Conservation (phyloP, 768 basidiomycete species). For the Boletales sp. region DNA sequence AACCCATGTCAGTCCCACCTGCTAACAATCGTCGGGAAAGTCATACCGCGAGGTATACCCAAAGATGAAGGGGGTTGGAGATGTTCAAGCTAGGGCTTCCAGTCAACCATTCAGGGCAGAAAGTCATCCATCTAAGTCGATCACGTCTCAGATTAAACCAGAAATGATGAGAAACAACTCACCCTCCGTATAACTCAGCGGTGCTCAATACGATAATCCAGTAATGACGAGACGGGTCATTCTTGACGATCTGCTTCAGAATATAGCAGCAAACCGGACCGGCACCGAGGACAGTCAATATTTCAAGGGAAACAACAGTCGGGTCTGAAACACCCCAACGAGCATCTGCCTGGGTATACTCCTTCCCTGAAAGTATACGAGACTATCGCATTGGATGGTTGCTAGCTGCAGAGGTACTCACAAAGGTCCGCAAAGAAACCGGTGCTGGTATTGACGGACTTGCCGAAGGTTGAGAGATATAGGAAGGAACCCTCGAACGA, state of each 20-base stretch:
- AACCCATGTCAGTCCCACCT: background rate
- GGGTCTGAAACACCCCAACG: slow-evolving; percentile 82
- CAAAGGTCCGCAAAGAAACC: slow-evolving; percentile 75
- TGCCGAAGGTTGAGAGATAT: slow-evolving; percentile 71
- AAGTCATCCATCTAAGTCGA: slow-evolving; percentile 72
- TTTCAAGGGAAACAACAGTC: slow-evolving; percentile 76
- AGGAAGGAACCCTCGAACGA: slow-evolving; percentile 78
- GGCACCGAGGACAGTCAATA: slow-evolving; percentile 73
- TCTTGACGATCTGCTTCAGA: slow-evolving; percentile 56
- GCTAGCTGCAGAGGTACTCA: slow-evolving; percentile 33
- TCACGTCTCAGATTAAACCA: background rate
- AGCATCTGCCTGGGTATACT: slow-evolving; percentile 76
- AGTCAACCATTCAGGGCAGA: slow-evolving; percentile 82
- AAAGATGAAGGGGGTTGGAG: slow-evolving; percentile 66
- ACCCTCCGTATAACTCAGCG: slow-evolving; percentile 78
- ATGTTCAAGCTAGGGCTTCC: slow-evolving; percentile 71
- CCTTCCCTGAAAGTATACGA: slow-evolving; percentile 54
- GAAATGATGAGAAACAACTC: slow-evolving; percentile 11
- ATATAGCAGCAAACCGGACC: slow-evolving; percentile 75
- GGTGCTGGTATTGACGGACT: slow-evolving; percentile 62
- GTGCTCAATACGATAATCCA: slow-evolving; percentile 80
- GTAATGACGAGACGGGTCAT: slow-evolving; percentile 55
- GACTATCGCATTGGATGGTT: background rate
- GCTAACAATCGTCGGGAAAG: background rate
- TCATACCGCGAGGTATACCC: slow-evolving; percentile 79